phyloP scores from a whole-genome alignment of 345 rosid species.

The Xanthoceras sorbifolium region DNA sequence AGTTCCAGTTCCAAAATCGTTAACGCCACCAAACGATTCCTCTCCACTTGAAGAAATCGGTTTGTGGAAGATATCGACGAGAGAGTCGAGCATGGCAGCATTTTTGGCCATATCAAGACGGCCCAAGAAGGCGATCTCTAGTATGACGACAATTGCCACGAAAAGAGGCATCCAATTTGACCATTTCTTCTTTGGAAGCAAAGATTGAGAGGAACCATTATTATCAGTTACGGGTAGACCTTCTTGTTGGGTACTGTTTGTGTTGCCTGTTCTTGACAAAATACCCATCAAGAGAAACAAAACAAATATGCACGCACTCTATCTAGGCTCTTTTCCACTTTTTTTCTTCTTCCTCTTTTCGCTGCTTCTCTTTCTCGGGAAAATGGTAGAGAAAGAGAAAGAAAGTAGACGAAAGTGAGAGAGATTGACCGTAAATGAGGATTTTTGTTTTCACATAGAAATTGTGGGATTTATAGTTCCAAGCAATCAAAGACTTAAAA shows the following conservation, averaged over 20 bases:
- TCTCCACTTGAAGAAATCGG: conserved; percentile 24
- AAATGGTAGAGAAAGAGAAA: not conserved
- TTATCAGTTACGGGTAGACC: conserved; percentile 29
- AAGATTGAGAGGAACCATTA: conserved; percentile 35
- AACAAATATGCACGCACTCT: not conserved
- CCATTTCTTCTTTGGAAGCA: conserved; percentile 51
- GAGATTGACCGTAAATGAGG: too few relatives aligned
- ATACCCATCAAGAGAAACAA: conserved; percentile 47
- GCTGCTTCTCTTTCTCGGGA: not conserved
- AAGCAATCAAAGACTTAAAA: too few relatives aligned
- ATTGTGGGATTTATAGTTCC: too few relatives aligned
- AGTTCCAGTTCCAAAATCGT: not conserved
- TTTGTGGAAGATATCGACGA: conserved; percentile 59
- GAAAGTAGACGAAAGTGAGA: not conserved
- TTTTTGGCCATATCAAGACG: conserved; percentile 72
- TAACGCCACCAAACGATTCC: conserved; percentile 14
- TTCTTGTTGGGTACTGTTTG: conserved; percentile 27
- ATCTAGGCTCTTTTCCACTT: not conserved
- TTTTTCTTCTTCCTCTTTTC: not conserved
- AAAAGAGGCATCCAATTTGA: conserved; percentile 62
- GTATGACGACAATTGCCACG: conserved; percentile 65
- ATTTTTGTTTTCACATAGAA: too few relatives aligned
- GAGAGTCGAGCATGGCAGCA: conserved; percentile 62
- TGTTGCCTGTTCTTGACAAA: conserved; percentile 38
- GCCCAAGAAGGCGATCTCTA: conserved; percentile 82